Conservation (phyloP, 225 moss, liverwort and hornwort genomes). For the Sphagnum tenellum region DNA sequence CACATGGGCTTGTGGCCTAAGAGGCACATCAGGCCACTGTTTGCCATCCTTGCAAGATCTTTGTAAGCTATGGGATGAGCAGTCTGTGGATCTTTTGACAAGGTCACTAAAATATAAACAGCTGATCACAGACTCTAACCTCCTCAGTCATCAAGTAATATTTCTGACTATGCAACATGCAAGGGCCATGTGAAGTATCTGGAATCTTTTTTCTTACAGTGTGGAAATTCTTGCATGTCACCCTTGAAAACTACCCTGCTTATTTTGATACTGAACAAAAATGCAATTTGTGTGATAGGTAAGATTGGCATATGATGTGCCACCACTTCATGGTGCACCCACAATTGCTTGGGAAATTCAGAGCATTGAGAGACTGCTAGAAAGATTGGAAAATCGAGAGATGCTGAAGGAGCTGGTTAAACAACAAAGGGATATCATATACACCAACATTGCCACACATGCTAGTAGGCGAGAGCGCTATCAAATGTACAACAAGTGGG, state of each 20-base stretch:
- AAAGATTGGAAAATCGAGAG: conserved; percentile 33
- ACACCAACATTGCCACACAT: conserved; percentile 46
- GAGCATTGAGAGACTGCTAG: conserved; percentile 35
- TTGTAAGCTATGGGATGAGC: conserved; percentile 40
- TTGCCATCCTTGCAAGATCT: conserved; percentile 40
- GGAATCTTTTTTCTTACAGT: too few species aligned
- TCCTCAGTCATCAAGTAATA: conserved; percentile 35
- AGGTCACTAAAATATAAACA: conserved; percentile 48
- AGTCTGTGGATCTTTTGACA: conserved; percentile 39
- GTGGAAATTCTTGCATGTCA: too few species aligned
- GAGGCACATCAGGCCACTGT: conserved; percentile 6
- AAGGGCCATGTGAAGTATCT: too few species aligned
- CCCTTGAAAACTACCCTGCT: too few species aligned
- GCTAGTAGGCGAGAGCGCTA: conserved; percentile 43
- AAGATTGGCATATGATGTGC: conserved; percentile 26
- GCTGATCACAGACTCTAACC: conserved; percentile 29
- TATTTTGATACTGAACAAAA: too few species aligned
- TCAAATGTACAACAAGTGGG: conserved; percentile 44
- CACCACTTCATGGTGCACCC: conserved; percentile 20
- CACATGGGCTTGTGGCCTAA: conserved; percentile 33
- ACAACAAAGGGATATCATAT: conserved; percentile 47
- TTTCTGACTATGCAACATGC: too few species aligned
- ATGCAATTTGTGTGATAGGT: conserved; percentile 4
- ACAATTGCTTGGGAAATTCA: conserved; percentile 44
- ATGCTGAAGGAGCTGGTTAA: conserved; percentile 32